These are phyloP conservation scores for Neofusicoccum umdonicola DNA, from an alignment of 2,329 filamentous ascomycete genomes.

Conservation along the genomic window DNA sequence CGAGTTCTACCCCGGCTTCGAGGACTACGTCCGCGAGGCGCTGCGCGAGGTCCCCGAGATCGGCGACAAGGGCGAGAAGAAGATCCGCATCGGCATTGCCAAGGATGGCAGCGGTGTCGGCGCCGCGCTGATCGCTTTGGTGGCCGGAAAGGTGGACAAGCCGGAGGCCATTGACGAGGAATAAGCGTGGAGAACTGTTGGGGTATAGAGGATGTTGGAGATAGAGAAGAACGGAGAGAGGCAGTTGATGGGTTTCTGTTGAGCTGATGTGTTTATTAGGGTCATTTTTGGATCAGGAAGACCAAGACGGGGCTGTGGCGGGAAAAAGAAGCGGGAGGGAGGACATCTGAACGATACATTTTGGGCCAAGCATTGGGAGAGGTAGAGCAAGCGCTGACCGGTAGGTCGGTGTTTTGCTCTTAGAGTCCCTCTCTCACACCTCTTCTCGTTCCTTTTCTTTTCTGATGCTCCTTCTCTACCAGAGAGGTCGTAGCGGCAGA, in stretches of 20 bases:
- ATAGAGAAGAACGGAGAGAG: not conserved
- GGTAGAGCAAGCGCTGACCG: too few relatives aligned
- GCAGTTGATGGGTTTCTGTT: not conserved
- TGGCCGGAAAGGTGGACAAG: constrained; percentile 60
- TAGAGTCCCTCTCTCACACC: not conserved
- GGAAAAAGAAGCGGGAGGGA: not conserved
- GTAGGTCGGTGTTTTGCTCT: too few relatives aligned
- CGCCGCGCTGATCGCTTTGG: constrained; percentile 88
- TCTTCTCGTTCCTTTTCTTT: not conserved
- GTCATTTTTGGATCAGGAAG: not conserved
- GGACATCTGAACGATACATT: not conserved
- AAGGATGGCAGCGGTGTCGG: constrained; percentile 97
- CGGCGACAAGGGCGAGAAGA: constrained; percentile 74
- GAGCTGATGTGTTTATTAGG: constrained; percentile 11
- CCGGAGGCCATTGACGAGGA: constrained; percentile 7
- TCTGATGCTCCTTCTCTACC: not conserved
- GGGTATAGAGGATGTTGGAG: not conserved
- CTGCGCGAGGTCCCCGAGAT: constrained; percentile 74
- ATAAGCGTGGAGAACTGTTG: not conserved
- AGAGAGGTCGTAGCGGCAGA: not conserved
- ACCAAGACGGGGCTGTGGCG: not conserved
- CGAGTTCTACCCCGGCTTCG: constrained; percentile 92
- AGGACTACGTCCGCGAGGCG: constrained; percentile 81
- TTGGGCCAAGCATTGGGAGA: not conserved
- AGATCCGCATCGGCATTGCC: constrained; percentile 89